Evolutionary conservation across 495 filamentous ascomycete genomes (phyloP).

Genomic region (Hypoxylon perforatum): DNA sequence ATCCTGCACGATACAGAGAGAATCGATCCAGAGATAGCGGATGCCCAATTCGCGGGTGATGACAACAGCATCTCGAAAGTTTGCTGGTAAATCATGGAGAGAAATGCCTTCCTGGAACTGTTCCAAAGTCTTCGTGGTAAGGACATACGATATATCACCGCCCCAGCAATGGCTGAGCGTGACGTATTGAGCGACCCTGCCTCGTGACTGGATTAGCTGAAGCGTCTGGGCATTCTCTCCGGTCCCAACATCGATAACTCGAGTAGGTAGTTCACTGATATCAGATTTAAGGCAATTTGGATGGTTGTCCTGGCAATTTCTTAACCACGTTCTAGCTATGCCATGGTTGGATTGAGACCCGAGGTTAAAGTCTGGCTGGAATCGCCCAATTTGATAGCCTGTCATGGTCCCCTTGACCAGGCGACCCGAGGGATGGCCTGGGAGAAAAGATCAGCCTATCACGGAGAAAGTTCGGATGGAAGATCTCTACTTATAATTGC

Average conservation of each 20-base stretch:
- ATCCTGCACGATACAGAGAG: background rate
- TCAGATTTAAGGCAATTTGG: background rate
- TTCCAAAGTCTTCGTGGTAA: background rate
- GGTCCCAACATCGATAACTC: background rate
- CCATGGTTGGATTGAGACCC: background rate
- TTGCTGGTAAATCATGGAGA: background rate
- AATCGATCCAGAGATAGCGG: conserved; percentile 48
- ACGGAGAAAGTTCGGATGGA: too few species aligned
- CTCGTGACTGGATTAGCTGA: background rate
- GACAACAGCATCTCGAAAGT: conserved; percentile 45
- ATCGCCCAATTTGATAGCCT: background rate
- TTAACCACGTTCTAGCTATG: background rate
- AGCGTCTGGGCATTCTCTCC: background rate
- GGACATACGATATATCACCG: background rate
- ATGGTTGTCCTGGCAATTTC: background rate
- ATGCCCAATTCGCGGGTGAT: conserved; percentile 37
- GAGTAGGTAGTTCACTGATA: background rate
- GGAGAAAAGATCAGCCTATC: too few species aligned
- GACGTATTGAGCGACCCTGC: background rate
- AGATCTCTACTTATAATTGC: too few species aligned
- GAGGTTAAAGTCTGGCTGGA: background rate
- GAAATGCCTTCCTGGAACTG: background rate
- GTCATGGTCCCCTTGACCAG: too few species aligned
- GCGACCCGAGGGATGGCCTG: too few species aligned
- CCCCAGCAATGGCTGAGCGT: conserved; percentile 16